Conservation (phyloP, 1,139 yeast genomes). For the Hansenula lynferdii region DNA sequence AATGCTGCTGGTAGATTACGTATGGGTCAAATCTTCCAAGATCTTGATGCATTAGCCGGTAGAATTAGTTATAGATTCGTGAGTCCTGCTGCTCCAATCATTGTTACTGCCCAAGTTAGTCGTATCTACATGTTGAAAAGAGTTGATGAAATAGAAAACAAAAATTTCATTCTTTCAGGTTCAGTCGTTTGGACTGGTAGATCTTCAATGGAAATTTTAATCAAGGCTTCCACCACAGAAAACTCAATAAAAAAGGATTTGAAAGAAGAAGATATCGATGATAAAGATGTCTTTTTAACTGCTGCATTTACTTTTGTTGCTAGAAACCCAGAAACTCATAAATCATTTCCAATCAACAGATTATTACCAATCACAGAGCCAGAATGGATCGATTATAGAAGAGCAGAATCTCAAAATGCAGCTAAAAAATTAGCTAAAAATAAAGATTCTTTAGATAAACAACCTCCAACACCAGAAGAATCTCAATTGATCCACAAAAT, state of each 20-base stretch:
- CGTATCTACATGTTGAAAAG: constrained; percentile 84
- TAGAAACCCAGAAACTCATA: constrained; percentile 84
- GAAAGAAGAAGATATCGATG: constrained; percentile 34
- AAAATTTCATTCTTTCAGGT: constrained; percentile 80
- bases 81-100: constrained; percentile 87
- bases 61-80: constrained; percentile 83
- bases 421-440: constrained; percentile 76
- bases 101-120: constrained; percentile 93
- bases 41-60: constrained; percentile 85
- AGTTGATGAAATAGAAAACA: constrained; percentile 70
- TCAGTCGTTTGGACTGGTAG: constrained; percentile 91
- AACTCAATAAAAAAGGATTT: constrained; percentile 39
- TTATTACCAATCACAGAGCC: constrained; percentile 66
- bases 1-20: constrained; percentile 86
- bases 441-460: constrained; percentile 47
- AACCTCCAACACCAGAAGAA: constrained; percentile 72
- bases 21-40: constrained; percentile 90
- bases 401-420: constrained; percentile 88
- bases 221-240: constrained; percentile 76
- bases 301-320: constrained; percentile 97
- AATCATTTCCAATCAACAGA: constrained; percentile 79
- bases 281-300: constrained; percentile 59
- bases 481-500: constrained; percentile 68
- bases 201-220: constrained; percentile 92
- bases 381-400: constrained; percentile 79